These are phyloP conservation scores for Grigorovia transvaalensis DNA, from an alignment of 805 yeast genomes.

Conservation along the genomic window DNA sequence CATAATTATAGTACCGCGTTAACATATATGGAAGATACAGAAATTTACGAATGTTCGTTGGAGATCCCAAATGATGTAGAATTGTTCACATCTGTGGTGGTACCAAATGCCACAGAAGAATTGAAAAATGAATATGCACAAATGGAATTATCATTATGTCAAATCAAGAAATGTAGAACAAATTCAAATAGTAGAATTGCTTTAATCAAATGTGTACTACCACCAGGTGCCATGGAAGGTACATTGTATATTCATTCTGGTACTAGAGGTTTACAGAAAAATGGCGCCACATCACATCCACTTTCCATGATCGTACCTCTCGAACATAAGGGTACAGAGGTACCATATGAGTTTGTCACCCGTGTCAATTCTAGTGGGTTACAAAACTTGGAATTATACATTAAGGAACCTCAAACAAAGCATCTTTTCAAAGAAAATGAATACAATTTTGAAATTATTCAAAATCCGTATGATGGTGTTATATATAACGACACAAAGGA, in stretches of 20 bases:
- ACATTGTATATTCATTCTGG: slow-evolving; percentile 69
- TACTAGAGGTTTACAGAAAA: slow-evolving; percentile 45
- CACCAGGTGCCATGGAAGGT: slow-evolving; percentile 59
- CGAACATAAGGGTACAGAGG: slow-evolving; percentile 53
- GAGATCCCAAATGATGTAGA: slow-evolving; percentile 64
- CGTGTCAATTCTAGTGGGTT: slow-evolving; percentile 63
- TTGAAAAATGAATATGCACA: slow-evolving; percentile 9
- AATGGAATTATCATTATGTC: slow-evolving; percentile 56
- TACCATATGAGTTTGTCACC: slow-evolving; percentile 56
- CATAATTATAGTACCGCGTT: slow-evolving; percentile 68
- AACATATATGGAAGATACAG: slow-evolving; percentile 61
- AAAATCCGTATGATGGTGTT: slow-evolving; percentile 49
- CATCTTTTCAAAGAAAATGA: slow-evolving; percentile 45
- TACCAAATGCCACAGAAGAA: slow-evolving; percentile 37
- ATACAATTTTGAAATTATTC: slow-evolving; percentile 55
- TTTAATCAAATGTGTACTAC: slow-evolving; percentile 71
- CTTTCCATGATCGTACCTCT: slow-evolving; percentile 66
- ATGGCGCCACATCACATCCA: slow-evolving; percentile 51
- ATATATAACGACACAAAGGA: slow-evolving; percentile 20
- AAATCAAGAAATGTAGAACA: slow-evolving; percentile 55
- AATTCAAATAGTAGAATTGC: slow-evolving; percentile 45
- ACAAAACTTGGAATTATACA: slow-evolving; percentile 64
- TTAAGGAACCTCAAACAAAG: slow-evolving; percentile 74
- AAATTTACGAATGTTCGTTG: slow-evolving; percentile 69
- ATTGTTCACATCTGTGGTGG: slow-evolving; percentile 42